phyloP scores from a whole-genome alignment of 2,329 filamentous ascomycete genomes.

The Diaporthe sp. region DNA sequence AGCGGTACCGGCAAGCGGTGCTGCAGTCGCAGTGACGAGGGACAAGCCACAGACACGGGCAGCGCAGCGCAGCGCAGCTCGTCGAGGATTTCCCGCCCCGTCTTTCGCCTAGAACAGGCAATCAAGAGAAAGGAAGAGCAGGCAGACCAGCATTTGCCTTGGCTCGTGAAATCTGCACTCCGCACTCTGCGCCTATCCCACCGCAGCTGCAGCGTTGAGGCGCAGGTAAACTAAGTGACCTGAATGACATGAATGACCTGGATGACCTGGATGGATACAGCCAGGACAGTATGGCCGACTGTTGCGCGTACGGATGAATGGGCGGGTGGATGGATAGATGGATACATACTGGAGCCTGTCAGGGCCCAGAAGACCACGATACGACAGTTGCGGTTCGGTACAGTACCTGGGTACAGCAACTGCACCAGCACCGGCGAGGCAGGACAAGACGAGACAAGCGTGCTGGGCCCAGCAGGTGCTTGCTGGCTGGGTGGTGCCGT shows the following conservation, averaged over 20 bases:
- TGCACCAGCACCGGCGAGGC: neutral
- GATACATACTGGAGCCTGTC: neutral
- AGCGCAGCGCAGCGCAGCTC: conserved; percentile 11
- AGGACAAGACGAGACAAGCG: conserved; percentile 18
- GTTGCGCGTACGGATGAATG: conserved; percentile 32
- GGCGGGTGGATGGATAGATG: conserved; percentile 2
- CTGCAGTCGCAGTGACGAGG: conserved; percentile 1
- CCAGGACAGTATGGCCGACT: conserved; percentile 17
- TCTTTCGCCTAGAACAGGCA: conserved; percentile 39
- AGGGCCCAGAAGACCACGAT: conserved; percentile 19
- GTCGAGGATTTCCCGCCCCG: conserved; percentile 40
- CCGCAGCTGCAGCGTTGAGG: conserved; percentile 26
- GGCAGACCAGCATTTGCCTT: conserved; percentile 10
- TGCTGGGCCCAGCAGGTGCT: neutral
- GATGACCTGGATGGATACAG: conserved; percentile 7
- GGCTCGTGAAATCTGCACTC: conserved; percentile 19
- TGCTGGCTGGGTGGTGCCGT: conserved; percentile 20
- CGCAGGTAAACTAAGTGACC: neutral
- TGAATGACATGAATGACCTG: neutral
- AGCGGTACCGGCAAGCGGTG: conserved; percentile 16
- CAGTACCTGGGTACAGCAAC: neutral
- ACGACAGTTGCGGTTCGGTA: neutral
- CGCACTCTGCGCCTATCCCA: conserved; percentile 2
- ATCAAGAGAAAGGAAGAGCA: neutral
- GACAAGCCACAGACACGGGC: neutral